Base-by-base conservation (phyloP, 371 early-diverging fungal species). In the Mucor saturninus region DNA sequence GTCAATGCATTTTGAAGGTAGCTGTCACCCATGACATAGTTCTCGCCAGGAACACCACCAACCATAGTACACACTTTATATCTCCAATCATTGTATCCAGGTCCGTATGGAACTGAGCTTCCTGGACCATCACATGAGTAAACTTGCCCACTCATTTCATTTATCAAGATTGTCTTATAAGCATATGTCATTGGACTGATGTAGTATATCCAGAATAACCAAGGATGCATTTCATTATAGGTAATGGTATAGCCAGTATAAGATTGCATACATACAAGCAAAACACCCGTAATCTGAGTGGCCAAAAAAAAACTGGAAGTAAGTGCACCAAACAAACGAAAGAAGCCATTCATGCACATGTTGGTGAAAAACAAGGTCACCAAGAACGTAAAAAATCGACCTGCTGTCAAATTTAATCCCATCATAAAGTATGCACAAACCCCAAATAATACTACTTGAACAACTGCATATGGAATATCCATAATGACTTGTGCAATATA, bases 161-260 rank as follows among this genome's bases (percentile, higher is more conserved):
- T 91, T 15, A 81, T 75, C 15, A 91, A 61, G 28, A 93, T 73
- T 2, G 89, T 86, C 66, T 87, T 83, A 72, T 86, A 86, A 0
- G 81, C 88, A 62, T 90, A 92, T 0, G 89, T 81, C 13, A 91
- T 71, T 5, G 93, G 89, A 49, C 87, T 87, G 59, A 90, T 85
- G 82, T 87, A 92, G 61, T 85, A 87, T 40, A 91, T 81, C 91
- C 90, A 90, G 46, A 70, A 77, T 52, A 91, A 79, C 85, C 88
- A 89, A 31, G 83, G 86, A 56, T 88, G 84, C 90, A 92, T 90
- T 4, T 76, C 62, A n/a, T 69, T 60, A 21, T 82, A 80, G 3
- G 89, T 87, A 59, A 89, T 85, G 64, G 86, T 75, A 53, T 87
- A 90, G 11, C 91, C 90, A 46, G 81, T 80, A 54, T 89, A 86